These are phyloP conservation scores for Aspergillus coremiiformis DNA, from an alignment of 495 filamentous ascomycete species.

Conservation along the genomic window DNA sequence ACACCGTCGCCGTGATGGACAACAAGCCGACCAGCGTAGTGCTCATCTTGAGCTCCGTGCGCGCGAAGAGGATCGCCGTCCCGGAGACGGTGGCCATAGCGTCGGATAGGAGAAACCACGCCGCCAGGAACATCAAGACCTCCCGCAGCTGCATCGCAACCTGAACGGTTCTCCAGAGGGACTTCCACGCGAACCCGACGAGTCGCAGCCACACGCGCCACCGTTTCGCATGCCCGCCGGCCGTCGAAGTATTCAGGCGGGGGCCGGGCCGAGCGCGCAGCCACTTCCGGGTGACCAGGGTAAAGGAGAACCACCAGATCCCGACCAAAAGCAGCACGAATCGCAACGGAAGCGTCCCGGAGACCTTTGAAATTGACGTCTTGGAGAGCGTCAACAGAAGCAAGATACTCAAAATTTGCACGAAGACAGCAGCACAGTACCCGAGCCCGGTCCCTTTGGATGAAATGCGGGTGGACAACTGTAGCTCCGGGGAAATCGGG, in stretches of 20 bases:
- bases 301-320: constrained; percentile 84
- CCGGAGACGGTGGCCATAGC: constrained; percentile 84
- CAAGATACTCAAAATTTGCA: constrained; percentile 68
- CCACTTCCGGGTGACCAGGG: constrained; percentile 73
- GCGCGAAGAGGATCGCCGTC: constrained; percentile 87
- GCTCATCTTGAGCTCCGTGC: constrained; percentile 76
- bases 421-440: constrained; percentile 66
- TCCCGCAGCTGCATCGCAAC: constrained; percentile 69
- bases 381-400: constrained; percentile 59
- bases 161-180: constrained; percentile 66
- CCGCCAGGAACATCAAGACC: constrained; percentile 71
- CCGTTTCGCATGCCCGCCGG: constrained; percentile 7
- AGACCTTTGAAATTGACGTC: constrained; percentile 40
- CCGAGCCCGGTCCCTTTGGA: constrained; percentile 74
- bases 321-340: constrained; percentile 74
- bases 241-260: constrained; percentile 40
- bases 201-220: constrained; percentile 43
- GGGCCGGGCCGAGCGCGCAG: constrained; percentile 78
- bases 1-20: constrained; percentile 71
- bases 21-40: constrained; percentile 69
- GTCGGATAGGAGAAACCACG: constrained; percentile 86
- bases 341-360: constrained; percentile 48
- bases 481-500: constrained; percentile 51
- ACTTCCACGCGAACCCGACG: constrained; percentile 71
- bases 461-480: constrained; percentile 71